Evolutionary conservation across 176 grass and related monocot species (phyloP).

Genomic region (Chrysopogon serrulatus): DNA sequence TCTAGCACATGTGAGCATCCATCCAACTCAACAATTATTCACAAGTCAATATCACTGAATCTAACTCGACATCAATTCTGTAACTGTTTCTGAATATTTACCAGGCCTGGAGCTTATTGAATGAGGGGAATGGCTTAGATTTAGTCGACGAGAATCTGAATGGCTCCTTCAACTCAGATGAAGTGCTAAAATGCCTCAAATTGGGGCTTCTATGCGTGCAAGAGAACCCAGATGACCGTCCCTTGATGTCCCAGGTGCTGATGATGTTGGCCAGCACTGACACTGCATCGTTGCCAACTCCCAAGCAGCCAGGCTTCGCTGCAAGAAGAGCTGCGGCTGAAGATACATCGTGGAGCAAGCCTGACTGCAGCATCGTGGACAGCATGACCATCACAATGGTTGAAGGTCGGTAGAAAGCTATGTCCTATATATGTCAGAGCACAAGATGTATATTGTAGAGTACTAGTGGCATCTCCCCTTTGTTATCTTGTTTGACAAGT

Average conservation of each 20-base stretch:
- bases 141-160: slow-evolving; percentile 42
- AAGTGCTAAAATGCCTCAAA: slow-evolving; percentile 46
- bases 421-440: not conserved
- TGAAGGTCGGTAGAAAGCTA: slow-evolving; percentile 33
- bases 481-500: not conserved
- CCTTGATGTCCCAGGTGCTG: slow-evolving; percentile 51
- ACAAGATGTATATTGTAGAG: not conserved
- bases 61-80: not conserved
- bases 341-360: slow-evolving; percentile 43
- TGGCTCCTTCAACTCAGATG: slow-evolving; percentile 24
- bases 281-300: slow-evolving; percentile 19
- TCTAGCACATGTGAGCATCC: slow-evolving; percentile 46
- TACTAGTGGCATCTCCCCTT: not conserved
- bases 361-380: slow-evolving; percentile 35
- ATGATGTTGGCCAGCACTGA: slow-evolving; percentile 44
- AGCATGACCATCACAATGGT: slow-evolving; percentile 49
- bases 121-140: slow-evolving; percentile 38
- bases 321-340: slow-evolving; percentile 9
- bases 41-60: not conserved
- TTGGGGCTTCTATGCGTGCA: slow-evolving; percentile 58
- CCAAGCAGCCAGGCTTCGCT: slow-evolving; percentile 53
- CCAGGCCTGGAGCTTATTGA: slow-evolving; percentile 47
- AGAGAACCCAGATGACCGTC: slow-evolving; percentile 49
- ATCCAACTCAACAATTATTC: not conserved
- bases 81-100: not conserved